Evolutionary conservation across 495 filamentous ascomycete species (phyloP).

Genomic region (Cetradonia linearis): DNA sequence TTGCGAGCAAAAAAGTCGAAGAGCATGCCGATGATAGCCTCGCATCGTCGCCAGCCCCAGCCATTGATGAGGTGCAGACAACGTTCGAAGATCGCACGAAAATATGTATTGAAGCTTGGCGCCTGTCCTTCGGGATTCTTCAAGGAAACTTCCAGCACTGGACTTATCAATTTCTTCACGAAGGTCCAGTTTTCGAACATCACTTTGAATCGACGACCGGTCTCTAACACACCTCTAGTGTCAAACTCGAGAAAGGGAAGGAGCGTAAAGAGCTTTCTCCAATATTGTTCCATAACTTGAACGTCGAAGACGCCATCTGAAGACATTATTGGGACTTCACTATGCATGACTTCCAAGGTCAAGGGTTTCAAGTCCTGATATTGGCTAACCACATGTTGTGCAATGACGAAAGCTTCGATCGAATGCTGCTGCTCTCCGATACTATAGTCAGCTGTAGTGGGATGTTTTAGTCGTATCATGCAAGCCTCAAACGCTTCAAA

Average conservation of each 20-base stretch:
- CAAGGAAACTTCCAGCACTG: slow-evolving; percentile 56
- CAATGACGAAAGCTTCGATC: slow-evolving; percentile 57
- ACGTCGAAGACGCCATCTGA: slow-evolving; percentile 33
- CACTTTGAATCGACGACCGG: slow-evolving; percentile 44
- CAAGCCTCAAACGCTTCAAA: slow-evolving; percentile 1
- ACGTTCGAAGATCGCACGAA: slow-evolving; percentile 58
- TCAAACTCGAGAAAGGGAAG: slow-evolving; percentile 74
- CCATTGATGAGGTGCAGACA: slow-evolving; percentile 67
- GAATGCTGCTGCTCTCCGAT: slow-evolving; percentile 48
- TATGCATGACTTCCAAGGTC: slow-evolving; percentile 52
- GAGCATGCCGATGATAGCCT: slow-evolving; percentile 62
- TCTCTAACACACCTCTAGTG: slow-evolving; percentile 47
- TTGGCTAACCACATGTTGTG: slow-evolving; percentile 48
- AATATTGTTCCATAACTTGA: slow-evolving; percentile 52
- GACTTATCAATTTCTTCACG: slow-evolving; percentile 53
- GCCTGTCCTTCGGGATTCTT: slow-evolving; percentile 42
- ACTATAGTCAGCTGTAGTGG: slow-evolving; percentile 48
- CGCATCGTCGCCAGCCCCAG: slow-evolving; percentile 84
- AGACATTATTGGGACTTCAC: slow-evolving; percentile 20
- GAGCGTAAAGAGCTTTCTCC: slow-evolving; percentile 63
- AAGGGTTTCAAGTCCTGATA: slow-evolving; percentile 33
- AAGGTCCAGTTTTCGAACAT: slow-evolving; percentile 62
- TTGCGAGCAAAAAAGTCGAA: slow-evolving; percentile 87
- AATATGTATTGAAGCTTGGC: slow-evolving; percentile 70
- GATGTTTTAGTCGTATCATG: background rate